Evolutionary conservation across 257 asterid genomes (phyloP).

Genomic region (Capsicum rhomboideum): DNA sequence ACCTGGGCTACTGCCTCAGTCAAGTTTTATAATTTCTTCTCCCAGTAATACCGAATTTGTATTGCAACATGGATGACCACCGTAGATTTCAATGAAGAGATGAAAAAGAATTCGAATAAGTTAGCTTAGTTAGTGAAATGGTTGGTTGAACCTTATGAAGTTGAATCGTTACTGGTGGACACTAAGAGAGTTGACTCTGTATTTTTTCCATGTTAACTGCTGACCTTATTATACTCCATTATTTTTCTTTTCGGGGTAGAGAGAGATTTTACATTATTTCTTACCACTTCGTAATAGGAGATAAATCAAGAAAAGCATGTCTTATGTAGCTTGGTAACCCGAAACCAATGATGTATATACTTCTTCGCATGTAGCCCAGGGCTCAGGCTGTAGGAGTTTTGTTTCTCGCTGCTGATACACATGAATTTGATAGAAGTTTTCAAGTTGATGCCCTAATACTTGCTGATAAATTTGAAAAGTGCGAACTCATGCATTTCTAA

Average conservation of each 20-base stretch:
- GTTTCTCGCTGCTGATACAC: not conserved
- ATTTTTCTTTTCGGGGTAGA: not conserved
- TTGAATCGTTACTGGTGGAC: not conserved
- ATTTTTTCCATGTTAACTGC: not conserved
- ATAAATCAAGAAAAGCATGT: not conserved
- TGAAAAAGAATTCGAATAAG: not conserved
- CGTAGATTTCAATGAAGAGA: not conserved
- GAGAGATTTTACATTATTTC: not conserved
- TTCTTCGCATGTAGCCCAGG: not conserved
- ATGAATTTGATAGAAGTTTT: not conserved
- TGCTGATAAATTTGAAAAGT: not conserved
- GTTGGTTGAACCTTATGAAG: too few species aligned
- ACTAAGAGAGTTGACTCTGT: not conserved
- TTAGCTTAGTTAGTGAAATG: not conserved
- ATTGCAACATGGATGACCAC: not conserved
- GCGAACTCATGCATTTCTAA: not conserved
- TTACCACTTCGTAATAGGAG: not conserved
- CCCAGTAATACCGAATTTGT: not conserved
- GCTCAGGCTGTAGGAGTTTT: not conserved
- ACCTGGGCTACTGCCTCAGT: not conserved
- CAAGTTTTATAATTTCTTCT: not conserved
- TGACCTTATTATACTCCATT: not conserved
- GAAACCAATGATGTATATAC: not conserved
- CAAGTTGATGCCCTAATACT: not conserved
- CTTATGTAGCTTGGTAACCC: not conserved